Evolutionary conservation across 2,329 filamentous ascomycete species (phyloP).

Genomic region (Saccharata proteae): DNA sequence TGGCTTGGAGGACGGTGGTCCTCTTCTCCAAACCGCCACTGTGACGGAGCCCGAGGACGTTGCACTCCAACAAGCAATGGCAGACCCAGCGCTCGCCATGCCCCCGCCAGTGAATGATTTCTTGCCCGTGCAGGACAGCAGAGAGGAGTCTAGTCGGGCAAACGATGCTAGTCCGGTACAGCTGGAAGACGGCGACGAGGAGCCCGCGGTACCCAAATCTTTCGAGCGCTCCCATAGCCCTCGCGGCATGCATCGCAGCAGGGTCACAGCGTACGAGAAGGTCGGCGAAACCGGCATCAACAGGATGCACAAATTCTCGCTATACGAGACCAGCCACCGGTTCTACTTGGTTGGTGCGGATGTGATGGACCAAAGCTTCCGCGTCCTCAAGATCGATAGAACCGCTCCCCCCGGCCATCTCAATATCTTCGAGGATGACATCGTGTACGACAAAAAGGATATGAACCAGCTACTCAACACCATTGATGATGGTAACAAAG

Average conservation of each 20-base stretch:
- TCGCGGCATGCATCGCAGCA: slow-evolving; percentile 24
- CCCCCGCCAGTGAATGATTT: slow-evolving; percentile 7
- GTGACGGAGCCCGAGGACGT: slow-evolving; percentile 3
- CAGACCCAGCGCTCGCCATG: slow-evolving; percentile 3
- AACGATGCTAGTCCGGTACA: slow-evolving; percentile 11
- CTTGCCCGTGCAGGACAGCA: slow-evolving; percentile 1
- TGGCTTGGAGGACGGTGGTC: not conserved
- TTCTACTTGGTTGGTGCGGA: slow-evolving; percentile 95
- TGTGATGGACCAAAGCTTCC: slow-evolving; percentile 75
- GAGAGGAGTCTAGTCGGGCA: not conserved
- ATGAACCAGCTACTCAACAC: slow-evolving; percentile 89
- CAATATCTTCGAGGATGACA: slow-evolving; percentile 84
- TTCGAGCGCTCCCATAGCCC: slow-evolving; percentile 29
- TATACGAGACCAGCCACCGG: slow-evolving; percentile 87
- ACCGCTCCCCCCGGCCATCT: slow-evolving; percentile 70
- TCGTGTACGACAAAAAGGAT: slow-evolving; percentile 81
- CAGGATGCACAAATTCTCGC: slow-evolving; percentile 87
- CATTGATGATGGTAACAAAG: slow-evolving; percentile 89
- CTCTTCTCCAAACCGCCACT: no score
- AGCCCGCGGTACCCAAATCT: slow-evolving; percentile 24
- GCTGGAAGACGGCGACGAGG: slow-evolving; percentile 30
- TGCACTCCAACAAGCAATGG: slow-evolving; percentile 2
- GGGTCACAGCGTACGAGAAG: slow-evolving; percentile 27
- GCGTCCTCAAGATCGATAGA: slow-evolving; percentile 89
- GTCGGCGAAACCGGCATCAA: slow-evolving; percentile 31